Conservation (phyloP, 2,329 filamentous ascomycete species). For the Penicillium aurantiogriseum region DNA sequence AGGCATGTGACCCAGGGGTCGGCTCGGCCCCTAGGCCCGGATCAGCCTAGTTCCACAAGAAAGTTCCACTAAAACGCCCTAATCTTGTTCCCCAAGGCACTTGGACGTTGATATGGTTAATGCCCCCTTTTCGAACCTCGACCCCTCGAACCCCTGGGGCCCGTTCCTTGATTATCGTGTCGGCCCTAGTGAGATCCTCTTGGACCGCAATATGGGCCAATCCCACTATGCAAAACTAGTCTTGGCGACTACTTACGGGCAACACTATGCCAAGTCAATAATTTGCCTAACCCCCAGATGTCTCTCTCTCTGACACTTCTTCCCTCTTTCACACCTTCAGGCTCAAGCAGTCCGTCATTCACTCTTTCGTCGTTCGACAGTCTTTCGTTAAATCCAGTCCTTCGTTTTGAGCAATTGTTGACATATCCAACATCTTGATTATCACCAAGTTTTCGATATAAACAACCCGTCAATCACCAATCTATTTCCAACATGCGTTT, state of each 20-base stretch:
- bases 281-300: not conserved
- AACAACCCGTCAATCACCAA: constrained; percentile 3
- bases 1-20: constrained; percentile 5
- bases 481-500: constrained; percentile 24
- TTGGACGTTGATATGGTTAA: not conserved
- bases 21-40: constrained; percentile 5
- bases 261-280: constrained; percentile 6
- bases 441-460: not conserved
- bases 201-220: not conserved
- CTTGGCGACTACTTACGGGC: not conserved
- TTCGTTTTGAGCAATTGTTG: constrained; percentile 21
- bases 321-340: constrained; percentile 12
- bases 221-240: not conserved
- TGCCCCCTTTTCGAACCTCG: not conserved
- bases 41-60: not conserved
- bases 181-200: not conserved
- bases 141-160: constrained; percentile 19
- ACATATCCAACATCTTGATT: constrained; percentile 8
- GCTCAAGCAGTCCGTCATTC: constrained; percentile 9
- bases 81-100: not conserved
- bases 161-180: constrained; percentile 8
- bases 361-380: constrained; percentile 11
- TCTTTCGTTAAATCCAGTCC: constrained; percentile 22
- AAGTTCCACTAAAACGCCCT: constrained; percentile 1
- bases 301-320: constrained; percentile 14